phyloP scores from a whole-genome alignment of 2,329 filamentous ascomycete species.

The Aspergillus fructus region DNA sequence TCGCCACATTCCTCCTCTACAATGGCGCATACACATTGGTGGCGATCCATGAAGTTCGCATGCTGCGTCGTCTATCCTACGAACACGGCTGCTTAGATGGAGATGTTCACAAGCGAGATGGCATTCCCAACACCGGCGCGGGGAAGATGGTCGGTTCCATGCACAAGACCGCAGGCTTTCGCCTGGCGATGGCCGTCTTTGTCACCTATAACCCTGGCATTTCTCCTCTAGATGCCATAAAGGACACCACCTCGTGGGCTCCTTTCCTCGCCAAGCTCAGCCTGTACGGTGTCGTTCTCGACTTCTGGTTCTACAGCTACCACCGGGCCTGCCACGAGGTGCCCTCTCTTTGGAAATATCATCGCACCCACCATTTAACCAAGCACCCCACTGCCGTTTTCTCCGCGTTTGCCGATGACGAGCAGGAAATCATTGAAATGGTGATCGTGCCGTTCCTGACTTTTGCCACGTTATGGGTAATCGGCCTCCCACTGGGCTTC shows the following conservation, averaged over 20 bases:
- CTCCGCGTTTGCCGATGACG: constrained; percentile 5
- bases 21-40: not conserved
- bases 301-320: constrained; percentile 7
- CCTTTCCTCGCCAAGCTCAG: not conserved
- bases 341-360: constrained; percentile 1
- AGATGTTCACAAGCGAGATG: constrained; percentile 1
- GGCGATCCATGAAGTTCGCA: not conserved
- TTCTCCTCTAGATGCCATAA: not conserved
- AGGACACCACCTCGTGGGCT: not conserved
- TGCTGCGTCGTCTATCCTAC: not conserved
- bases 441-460: not conserved
- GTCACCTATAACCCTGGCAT: not conserved
- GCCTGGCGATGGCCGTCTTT: not conserved
- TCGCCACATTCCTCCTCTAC: not conserved
- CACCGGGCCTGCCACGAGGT: constrained; percentile 5
- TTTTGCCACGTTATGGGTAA: not conserved
- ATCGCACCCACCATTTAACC: constrained; percentile 6
- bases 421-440: constrained; percentile 8
- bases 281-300: not conserved
- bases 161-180: not conserved
- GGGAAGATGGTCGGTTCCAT: not conserved
- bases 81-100: constrained; percentile 3
- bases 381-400: constrained; percentile 1
- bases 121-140: not conserved
- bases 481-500: not conserved